Conservation (phyloP, 208 protist species). For the Trypanosoma platydactyli region DNA sequence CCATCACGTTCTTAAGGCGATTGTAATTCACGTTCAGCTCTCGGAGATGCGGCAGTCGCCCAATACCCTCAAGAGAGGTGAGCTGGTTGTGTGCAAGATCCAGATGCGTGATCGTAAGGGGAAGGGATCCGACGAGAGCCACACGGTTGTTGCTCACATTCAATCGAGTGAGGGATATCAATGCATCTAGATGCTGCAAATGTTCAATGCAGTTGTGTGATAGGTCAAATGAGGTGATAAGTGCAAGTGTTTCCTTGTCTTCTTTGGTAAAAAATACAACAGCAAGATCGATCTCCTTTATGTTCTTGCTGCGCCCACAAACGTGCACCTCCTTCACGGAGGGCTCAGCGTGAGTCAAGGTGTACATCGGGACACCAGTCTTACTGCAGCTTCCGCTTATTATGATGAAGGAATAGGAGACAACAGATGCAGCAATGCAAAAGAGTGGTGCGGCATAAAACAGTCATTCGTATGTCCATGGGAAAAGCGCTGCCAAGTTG, state of each 20-base stretch:
- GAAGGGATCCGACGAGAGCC: conserved; percentile 43
- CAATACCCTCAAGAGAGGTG: conserved; percentile 52
- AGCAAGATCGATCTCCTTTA: conserved; percentile 74
- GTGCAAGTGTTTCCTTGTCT: conserved; percentile 50
- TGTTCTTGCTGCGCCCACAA: conserved; percentile 67
- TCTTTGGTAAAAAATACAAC: conserved; percentile 57
- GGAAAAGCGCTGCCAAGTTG: too few relatives aligned
- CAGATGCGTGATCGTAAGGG: conserved; percentile 60
- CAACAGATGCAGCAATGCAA: too few relatives aligned
- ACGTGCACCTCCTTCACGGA: conserved; percentile 53
- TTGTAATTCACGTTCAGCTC: conserved; percentile 83
- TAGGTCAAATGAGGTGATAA: conserved; percentile 83
- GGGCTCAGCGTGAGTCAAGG: conserved; percentile 6
- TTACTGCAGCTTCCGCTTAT: too few relatives aligned
- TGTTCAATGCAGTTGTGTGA: conserved; percentile 73
- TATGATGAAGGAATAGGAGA: too few relatives aligned
- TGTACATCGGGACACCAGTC: conserved; percentile 19
- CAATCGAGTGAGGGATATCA: conserved; percentile 55
- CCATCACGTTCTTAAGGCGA: conserved; percentile 50
- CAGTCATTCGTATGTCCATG: too few relatives aligned
- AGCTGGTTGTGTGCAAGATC: conserved; percentile 82
- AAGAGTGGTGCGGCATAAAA: too few relatives aligned
- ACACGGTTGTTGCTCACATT: conserved; percentile 81
- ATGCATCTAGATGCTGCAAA: conserved; percentile 52
- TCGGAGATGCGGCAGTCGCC: conserved; percentile 54